Percentiles rank a stretch among this genome's conserved stretches.
Conservation (phyloP, 768 basidiomycete species). For the Chalciporus piperatus region DNA sequence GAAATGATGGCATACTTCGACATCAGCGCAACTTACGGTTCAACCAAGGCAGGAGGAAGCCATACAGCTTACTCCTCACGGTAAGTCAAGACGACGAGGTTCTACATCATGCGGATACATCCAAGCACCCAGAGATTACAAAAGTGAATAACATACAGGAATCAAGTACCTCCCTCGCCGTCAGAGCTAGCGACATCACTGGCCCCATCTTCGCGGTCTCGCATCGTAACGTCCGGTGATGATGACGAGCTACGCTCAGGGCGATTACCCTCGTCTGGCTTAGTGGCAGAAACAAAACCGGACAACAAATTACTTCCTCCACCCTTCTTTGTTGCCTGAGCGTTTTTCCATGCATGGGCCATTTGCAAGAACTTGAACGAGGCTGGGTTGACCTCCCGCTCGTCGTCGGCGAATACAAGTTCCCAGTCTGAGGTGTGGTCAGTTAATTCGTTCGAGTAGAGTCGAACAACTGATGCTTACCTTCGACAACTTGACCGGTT, state of each 20-base stretch:
- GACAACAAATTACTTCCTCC: slow-evolving; percentile 38
- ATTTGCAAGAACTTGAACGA: slow-evolving; percentile 95
- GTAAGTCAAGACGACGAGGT: too few species aligned
- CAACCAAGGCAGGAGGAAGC: too few species aligned
- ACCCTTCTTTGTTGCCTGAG: slow-evolving; percentile 41
- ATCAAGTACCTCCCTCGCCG: slow-evolving; percentile 29
- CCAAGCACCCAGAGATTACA: not conserved
- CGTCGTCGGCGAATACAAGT: slow-evolving; percentile 94
- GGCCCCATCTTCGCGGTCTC: slow-evolving; percentile 27
- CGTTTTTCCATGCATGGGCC: slow-evolving; percentile 86
- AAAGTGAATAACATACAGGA: not conserved
- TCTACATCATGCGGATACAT: not conserved
- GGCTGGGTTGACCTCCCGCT: slow-evolving; percentile 87
- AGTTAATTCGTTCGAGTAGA: not conserved
- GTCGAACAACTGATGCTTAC: slow-evolving; percentile 37
- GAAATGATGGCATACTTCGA: too few species aligned
- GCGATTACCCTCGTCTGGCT: slow-evolving; percentile 9
- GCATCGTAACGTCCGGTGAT: slow-evolving; percentile 25
- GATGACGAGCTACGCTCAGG: slow-evolving; percentile 8
- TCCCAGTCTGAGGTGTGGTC: slow-evolving; percentile 72
- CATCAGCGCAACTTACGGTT: too few species aligned
- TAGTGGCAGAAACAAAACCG: slow-evolving; percentile 46
- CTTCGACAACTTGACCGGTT: slow-evolving; percentile 85
- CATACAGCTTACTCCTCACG: too few species aligned
- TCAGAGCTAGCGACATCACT: slow-evolving; percentile 60